Conservation (phyloP, 176 grass and related monocot species). For the Urochloa ruziziensis region DNA sequence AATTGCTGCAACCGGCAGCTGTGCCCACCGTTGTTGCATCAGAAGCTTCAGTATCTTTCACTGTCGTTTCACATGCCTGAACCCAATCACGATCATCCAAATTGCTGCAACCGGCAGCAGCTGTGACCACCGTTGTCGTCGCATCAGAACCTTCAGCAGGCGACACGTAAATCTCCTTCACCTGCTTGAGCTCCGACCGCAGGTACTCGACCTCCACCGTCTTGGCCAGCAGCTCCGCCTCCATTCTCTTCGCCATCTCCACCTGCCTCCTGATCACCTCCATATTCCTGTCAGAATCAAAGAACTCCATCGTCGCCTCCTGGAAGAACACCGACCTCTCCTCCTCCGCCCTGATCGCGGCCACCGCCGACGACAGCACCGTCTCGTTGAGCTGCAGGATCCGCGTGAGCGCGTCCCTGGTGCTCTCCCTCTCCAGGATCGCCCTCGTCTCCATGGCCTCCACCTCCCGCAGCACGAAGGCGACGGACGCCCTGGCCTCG, state of each 20-base stretch:
- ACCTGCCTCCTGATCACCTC: constrained; percentile 18
- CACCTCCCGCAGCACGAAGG: constrained; percentile 15
- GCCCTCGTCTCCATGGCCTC: constrained; percentile 26
- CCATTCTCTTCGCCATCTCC: constrained; percentile 25
- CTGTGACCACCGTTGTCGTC: not conserved
- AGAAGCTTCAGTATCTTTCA: not conserved
- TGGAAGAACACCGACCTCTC: constrained; percentile 49
- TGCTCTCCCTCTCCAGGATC: constrained; percentile 22
- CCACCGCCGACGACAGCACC: constrained; percentile 27
- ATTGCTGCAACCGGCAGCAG: not conserved
- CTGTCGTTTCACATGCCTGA: not conserved
- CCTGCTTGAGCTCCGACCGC: constrained; percentile 26
- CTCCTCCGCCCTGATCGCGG: constrained; percentile 42
- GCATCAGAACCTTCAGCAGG: not conserved
- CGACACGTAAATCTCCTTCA: not conserved
- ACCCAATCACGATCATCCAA: not conserved
- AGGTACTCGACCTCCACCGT: constrained; percentile 41
- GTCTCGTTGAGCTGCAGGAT: constrained; percentile 36
- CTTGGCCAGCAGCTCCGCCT: constrained; percentile 41
- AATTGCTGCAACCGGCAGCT: not conserved
- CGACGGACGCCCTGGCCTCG: constrained; percentile 16
- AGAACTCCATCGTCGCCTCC: constrained; percentile 28
- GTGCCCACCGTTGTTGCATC: not conserved
- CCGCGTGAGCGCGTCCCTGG: constrained; percentile 9
- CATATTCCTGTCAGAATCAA: not conserved